phyloP scores from a whole-genome alignment of 2,329 filamentous ascomycete genomes.

The Rasamsonia emersonii region DNA sequence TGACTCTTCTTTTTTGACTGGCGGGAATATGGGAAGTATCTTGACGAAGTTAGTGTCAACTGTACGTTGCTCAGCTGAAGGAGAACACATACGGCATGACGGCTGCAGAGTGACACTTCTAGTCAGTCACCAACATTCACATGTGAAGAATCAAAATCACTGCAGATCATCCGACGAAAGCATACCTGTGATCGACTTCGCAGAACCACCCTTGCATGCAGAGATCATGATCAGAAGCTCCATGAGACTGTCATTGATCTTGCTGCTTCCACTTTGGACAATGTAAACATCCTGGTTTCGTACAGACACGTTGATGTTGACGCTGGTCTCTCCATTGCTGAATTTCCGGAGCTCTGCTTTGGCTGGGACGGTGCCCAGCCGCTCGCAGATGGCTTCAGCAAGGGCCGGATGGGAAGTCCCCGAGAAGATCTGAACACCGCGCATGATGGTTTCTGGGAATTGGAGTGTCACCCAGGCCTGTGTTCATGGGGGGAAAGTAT shows the following conservation, averaged over 20 bases:
- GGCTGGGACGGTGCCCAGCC: constrained; percentile 52
- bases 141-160: neutral
- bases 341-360: constrained; percentile 57
- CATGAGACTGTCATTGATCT: constrained; percentile 99
- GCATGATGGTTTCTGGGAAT: constrained; percentile 39
- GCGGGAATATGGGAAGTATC: constrained; percentile 96
- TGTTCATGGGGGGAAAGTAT: neutral
- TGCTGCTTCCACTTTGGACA: constrained; percentile 89
- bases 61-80: constrained; percentile 19
- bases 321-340: constrained; percentile 61
- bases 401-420: constrained; percentile 57
- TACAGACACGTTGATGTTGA: constrained; percentile 61
- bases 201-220: constrained; percentile 94
- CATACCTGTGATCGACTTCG: constrained; percentile 91
- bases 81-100: constrained; percentile 39
- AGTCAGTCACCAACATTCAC: constrained; percentile 4
- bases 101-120: constrained; percentile 18
- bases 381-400: constrained; percentile 57
- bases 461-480: constrained; percentile 1
- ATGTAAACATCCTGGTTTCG: constrained; percentile 99
- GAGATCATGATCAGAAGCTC: constrained; percentile 99
- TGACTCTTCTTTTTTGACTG: constrained; percentile 99
- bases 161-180: constrained; percentile 12
- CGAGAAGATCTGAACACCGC: constrained; percentile 59
- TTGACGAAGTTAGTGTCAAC: constrained; percentile 31